Percentiles rank a stretch among this genome's conserved stretches.
Evolutionary conservation across 768 basidiomycete genomes (phyloP).

Genomic region (Daedalea quercina): DNA sequence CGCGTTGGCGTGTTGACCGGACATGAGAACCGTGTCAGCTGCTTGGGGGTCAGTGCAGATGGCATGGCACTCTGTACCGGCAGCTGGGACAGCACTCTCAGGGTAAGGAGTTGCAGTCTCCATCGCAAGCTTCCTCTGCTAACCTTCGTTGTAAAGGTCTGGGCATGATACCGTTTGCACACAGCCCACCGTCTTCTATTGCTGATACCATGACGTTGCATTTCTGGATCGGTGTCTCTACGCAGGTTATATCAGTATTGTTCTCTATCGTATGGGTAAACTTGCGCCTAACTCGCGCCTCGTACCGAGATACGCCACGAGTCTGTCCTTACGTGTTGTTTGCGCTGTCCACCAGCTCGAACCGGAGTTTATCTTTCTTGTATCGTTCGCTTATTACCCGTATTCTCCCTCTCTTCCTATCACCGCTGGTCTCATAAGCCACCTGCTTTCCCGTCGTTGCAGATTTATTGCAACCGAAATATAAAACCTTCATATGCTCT

Average conservation of each 20-base stretch:
- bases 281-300: slow-evolving; percentile 48
- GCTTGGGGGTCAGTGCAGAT: slow-evolving; percentile 91
- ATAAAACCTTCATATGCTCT: no score
- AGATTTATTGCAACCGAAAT: background rate
- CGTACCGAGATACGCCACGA: slow-evolving; percentile 38
- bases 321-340: slow-evolving; percentile 53
- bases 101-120: slow-evolving; percentile 45
- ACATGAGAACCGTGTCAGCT: slow-evolving; percentile 97
- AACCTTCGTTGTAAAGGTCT: slow-evolving; percentile 45
- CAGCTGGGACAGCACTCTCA: slow-evolving; percentile 95
- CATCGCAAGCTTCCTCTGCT: background rate
- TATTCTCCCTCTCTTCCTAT: slow-evolving; percentile 23
- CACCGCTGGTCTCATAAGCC: slow-evolving; percentile 18
- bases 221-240: slow-evolving; percentile 14
- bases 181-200: slow-evolving; percentile 13
- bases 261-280: slow-evolving; percentile 38
- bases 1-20: slow-evolving; percentile 96
- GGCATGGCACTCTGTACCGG: slow-evolving; percentile 99
- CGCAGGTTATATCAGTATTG: slow-evolving; percentile 38
- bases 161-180: slow-evolving; percentile 48
- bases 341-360: slow-evolving; percentile 16
- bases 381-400: slow-evolving; percentile 32
- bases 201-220: slow-evolving; percentile 16
- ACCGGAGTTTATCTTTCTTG: slow-evolving; percentile 22
- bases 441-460: slow-evolving; percentile 15